phyloP scores from a whole-genome alignment of 1,139 yeast species.

The Kluyveromyces marxianus region DNA sequence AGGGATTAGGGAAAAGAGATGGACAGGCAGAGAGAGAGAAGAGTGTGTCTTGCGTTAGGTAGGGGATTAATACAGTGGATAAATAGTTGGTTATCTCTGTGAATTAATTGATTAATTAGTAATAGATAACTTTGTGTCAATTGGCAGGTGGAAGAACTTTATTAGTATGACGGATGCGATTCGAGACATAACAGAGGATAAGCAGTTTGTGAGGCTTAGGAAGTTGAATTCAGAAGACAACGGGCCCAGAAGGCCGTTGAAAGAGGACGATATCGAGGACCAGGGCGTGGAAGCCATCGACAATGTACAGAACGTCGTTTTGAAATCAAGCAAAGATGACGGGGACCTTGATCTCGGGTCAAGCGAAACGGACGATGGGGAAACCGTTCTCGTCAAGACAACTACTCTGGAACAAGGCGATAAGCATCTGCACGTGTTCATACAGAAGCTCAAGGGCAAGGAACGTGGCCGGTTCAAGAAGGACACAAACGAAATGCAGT shows the following conservation, averaged over 20 bases:
- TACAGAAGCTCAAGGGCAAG: constrained; percentile 14
- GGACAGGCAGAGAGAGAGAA: too few species aligned
- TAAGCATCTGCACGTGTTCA: constrained; percentile 14
- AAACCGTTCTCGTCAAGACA: constrained; percentile 1
- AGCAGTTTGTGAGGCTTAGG: constrained; percentile 21
- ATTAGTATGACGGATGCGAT: background rate
- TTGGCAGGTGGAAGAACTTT: too few species aligned
- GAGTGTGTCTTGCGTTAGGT: too few species aligned
- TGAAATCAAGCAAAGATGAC: background rate
- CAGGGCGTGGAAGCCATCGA: constrained; percentile 16
- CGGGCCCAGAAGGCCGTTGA: constrained; percentile 12
- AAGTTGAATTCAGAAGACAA: constrained; percentile 16
- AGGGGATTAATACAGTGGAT: too few species aligned
- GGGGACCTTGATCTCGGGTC: background rate
- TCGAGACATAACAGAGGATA: constrained; percentile 17
- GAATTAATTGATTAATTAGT: too few species aligned
- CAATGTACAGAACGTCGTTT: background rate
- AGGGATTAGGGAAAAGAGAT: too few species aligned
- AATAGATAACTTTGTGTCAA: too few species aligned
- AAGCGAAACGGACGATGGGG: background rate
- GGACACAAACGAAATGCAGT: constrained; percentile 21
- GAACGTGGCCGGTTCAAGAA: constrained; percentile 16
- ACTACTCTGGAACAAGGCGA: constrained; percentile 4
- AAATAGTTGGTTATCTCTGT: too few species aligned
- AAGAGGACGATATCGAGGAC: constrained; percentile 22